Conservation (phyloP, 2,329 filamentous ascomycete species). For the Neonectria magnoliae region DNA sequence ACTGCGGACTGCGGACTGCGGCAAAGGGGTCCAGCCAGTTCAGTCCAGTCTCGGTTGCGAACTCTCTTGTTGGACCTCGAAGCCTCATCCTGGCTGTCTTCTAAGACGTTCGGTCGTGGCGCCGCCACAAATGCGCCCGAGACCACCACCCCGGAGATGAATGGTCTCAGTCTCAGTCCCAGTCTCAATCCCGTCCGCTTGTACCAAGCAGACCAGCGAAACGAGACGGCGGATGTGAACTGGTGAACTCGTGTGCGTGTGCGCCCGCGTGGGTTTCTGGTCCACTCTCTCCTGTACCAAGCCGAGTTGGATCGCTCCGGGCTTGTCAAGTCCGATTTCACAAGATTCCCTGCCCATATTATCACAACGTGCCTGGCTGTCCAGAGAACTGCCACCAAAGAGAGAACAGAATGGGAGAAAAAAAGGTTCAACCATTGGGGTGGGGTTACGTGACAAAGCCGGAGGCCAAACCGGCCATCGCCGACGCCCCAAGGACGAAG, state of each 20-base stretch:
- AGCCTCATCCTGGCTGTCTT: constrained; percentile 26
- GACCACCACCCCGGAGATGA: constrained; percentile 22
- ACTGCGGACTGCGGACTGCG: not conserved
- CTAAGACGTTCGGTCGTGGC: constrained; percentile 40
- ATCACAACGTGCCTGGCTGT: not conserved
- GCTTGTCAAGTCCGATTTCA: constrained; percentile 1
- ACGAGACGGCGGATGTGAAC: not conserved
- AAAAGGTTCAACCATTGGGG: constrained; percentile 16
- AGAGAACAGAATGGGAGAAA: not conserved
- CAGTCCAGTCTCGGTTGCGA: constrained; percentile 19
- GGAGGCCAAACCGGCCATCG: constrained; percentile 18
- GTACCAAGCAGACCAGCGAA: not conserved
- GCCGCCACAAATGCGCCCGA: constrained; percentile 38
- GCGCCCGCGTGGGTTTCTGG: not conserved
- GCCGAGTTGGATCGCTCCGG: not conserved
- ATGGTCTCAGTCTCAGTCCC: constrained; percentile 23
- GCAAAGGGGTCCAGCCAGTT: constrained; percentile 15
- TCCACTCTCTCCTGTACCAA: not conserved
- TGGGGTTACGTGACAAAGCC: constrained; percentile 18
- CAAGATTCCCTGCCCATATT: constrained; percentile 4
- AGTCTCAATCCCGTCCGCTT: constrained; percentile 14
- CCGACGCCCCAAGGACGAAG: constrained; percentile 12
- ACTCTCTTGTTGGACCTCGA: constrained; percentile 31
- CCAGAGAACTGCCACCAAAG: not conserved
- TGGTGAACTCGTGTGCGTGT: not conserved